Conservation (phyloP, 1,284 basidiomycete genomes). For the Retiboletus flavoniger region DNA sequence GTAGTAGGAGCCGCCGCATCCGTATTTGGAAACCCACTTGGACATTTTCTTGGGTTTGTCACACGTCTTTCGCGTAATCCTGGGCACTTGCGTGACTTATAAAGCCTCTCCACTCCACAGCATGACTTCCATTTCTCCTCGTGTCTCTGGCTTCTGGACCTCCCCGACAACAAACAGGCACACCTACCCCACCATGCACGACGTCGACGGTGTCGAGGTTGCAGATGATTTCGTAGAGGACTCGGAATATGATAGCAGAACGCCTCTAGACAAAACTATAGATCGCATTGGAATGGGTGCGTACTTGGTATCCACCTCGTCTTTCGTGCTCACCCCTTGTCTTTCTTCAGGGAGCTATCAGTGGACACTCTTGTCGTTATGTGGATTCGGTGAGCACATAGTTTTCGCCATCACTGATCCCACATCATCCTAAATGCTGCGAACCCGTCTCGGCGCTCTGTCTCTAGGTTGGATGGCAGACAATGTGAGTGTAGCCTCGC, state of each 20-base stretch:
- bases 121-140: conserved; percentile 44
- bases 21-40: neutral
- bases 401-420: neutral
- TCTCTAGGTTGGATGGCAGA: conserved; percentile 78
- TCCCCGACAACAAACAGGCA: conserved; percentile 31
- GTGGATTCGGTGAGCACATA: conserved; percentile 77
- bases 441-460: neutral
- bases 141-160: conserved; percentile 49
- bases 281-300: conserved; percentile 87
- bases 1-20: too few relatives aligned
- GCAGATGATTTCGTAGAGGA: conserved; percentile 37
- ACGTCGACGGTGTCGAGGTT: conserved; percentile 39
- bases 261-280: conserved; percentile 81
- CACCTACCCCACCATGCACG: conserved; percentile 35
- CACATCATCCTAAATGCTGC: neutral
- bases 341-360: conserved; percentile 65
- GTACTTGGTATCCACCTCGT: conserved; percentile 6
- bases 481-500: conserved; percentile 54
- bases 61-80: conserved; percentile 23
- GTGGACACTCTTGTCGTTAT: conserved; percentile 77
- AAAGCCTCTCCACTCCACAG: neutral
- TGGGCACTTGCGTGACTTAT: neutral
- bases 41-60: conserved; percentile 2
- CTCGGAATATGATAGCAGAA: conserved; percentile 50
- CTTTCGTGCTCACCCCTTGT: neutral